Evolutionary conservation across 805 yeast genomes (phyloP), one percentile per base, ranked within the genome.

Genomic region (Candida wancherniae): DNA sequence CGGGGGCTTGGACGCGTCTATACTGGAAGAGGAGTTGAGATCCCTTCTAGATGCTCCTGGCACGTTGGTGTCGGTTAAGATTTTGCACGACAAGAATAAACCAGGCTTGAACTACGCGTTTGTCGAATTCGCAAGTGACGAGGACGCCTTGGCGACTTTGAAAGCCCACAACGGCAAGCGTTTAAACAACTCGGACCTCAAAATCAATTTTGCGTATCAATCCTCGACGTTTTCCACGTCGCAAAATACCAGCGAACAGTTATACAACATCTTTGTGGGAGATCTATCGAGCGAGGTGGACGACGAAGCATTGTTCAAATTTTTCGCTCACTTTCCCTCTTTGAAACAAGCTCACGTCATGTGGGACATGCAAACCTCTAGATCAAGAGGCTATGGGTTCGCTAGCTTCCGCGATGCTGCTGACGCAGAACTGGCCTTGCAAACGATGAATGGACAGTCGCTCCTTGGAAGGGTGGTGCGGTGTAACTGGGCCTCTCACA

Each of bases 351-450:
- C 94, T 9, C 87, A 86, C 46, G 95, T 86, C 19, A 87, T 86
- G 95, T 86, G 96, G 95, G 95, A 87, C 55, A 84, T 85, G 94
- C 88, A 84, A 55, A 81, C 92, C 15, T 92, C 94, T 24, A 70
- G 95, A 52, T 84, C 94, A 3, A 70, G 95, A 59, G 94, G 95
- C 21, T 86, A 86, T 51, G 95, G 96, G 2, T 86, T 87, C 57
- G 92, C 85, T 9, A 79, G 90, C 1, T 87, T 87, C 49, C 56
- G 63, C 16, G 73, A 70, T 15, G 73, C 69, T 40, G 58, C 63
- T 12, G 90, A 84, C 42, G 95, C 95, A 2, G 85, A 81, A 47
- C 57, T 55, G 30, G 94, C 94, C 17, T 62, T 84, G 42, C 70
- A 69, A 34, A 58, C 78, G 17, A 84, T 80, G 85, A 81, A 81